Base-by-base conservation (phyloP, 2,329 filamentous ascomycete species). In the Talaromyces sp. region DNA sequence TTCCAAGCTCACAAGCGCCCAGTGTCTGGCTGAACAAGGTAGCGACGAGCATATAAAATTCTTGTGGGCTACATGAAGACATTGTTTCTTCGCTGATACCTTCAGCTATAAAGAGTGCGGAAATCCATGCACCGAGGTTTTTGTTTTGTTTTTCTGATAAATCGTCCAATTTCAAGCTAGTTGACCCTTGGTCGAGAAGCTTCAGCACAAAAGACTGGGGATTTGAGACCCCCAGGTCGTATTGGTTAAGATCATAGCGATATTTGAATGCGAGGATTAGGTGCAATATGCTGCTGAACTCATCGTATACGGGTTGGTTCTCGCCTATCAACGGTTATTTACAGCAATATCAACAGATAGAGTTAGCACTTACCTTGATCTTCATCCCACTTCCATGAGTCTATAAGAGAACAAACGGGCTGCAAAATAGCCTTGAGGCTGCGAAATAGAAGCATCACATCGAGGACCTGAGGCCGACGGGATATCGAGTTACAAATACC, bases 341-440 rank as follows among this genome's bases (percentile, higher is more conserved):
- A 6, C 14, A n/a, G 10, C 10, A 29, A 29, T 2, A 35, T 11
- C 2, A 4, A 35, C 13, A 35, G 2, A n/a, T 10, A 21, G 24
- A 19, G 31, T 66, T 13, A 46, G 6, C 21, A 10, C 52, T 38
- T 13, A 80, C 80, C 82, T 71, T 87, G 84, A 59, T 87, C 85
- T 64, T 85, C 84, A 58, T 87, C 85, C 72, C 85, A 86, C 49
- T 79, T 79, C 86, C 85, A 88, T n/a, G 82, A 79, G 65, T 88
- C 84, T 14, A 88, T 70, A 51, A 86, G 72, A 29, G 76, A 73
- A 69, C 84, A 86, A 1, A 88, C 71, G 21, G 85, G 85, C 35
- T 80, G 78, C n/a, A 87, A 69, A 24, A 87, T 76, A 56, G 79
- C 81, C 2, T 77, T 76, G 17, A 84, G 79, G 41, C 81, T 83